Evolutionary conservation across 768 basidiomycete genomes (phyloP), one percentile per base, ranked within the genome.

Genomic region (Leccinum aurantiacum): DNA sequence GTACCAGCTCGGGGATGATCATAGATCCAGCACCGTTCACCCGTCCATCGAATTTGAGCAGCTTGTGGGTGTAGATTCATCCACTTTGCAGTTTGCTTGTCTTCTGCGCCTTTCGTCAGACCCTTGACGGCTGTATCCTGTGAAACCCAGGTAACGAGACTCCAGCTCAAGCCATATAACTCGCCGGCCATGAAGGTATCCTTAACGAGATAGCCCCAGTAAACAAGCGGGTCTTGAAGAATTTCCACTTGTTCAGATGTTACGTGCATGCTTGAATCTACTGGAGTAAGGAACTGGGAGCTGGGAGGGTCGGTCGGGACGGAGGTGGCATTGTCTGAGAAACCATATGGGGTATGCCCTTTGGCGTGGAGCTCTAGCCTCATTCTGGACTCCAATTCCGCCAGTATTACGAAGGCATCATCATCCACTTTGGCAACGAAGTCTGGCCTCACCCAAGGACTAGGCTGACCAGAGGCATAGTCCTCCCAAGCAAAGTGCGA

Each of bases 21-120:
- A 74, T 99, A 98, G 64, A 99, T 93, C 92, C 93, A 96, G 75
- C 96, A 98, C 27, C 89, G 84, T 70, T 99, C 95, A 65, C 90
- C 88, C 33, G 82, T 81, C 95, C 96, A 98, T 48, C 93, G 84
- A 44, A 99, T 84, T 65, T 89, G 83, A 29, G 81, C 75, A 14
- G 89, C 84, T 48, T 82, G 83, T 0, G 95, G 95, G 76, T 97
- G 95, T 56, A 87, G 69, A 19, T 82, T 80, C 85, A 98, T 93
- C 95, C 95, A 98, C 63, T 86, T 90, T 8, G 93, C 87, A 6
- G 91, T 91, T 66, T 93, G 89, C 74, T 97, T 95, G 75, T 98
- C 95, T 79, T 98, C 95, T 0, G 90, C 88, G 11, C 95, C 95
- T 56, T 81, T 82, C 3, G 83, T 86, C 68, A 91, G 72, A 13